phyloP scores from a whole-genome alignment of 306 rosid species.

The Pyrus pyrifolia region DNA sequence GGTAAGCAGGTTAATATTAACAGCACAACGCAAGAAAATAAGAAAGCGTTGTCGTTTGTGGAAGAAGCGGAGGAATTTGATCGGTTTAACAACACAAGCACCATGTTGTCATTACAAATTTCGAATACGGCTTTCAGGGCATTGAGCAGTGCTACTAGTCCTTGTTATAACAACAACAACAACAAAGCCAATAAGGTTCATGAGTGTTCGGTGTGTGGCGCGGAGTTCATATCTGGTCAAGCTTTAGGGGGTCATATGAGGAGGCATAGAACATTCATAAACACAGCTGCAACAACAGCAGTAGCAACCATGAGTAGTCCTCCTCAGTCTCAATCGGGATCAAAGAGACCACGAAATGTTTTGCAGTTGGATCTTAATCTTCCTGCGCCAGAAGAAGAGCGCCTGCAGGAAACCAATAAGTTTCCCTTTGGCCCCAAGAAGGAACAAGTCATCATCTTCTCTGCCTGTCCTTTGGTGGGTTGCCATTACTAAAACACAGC shows the following conservation, averaged over 20 bases:
- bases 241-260: constrained; percentile 98
- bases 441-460: constrained; percentile 55
- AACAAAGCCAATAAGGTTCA: constrained; percentile 45
- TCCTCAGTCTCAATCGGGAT: constrained; percentile 15
- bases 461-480: constrained; percentile 65
- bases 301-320: not conserved
- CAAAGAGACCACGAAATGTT: constrained; percentile 35
- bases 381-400: constrained; percentile 72
- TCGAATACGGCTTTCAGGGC: constrained; percentile 20
- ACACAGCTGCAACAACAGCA: not conserved
- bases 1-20: constrained; percentile 9
- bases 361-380: constrained; percentile 75
- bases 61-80: not conserved
- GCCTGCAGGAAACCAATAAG: constrained; percentile 21
- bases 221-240: constrained; percentile 84
- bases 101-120: constrained; percentile 49
- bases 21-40: constrained; percentile 7
- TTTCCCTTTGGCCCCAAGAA: constrained; percentile 37
- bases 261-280: constrained; percentile 49
- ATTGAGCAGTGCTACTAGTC: not conserved
- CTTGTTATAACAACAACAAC: not conserved
- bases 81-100: constrained; percentile 23
- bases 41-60: constrained; percentile 10
- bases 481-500: constrained; percentile 51
- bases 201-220: constrained; percentile 71